phyloP scores from a whole-genome alignment of 352 stramenopile species.

The Phytophthora ohioensis region DNA sequence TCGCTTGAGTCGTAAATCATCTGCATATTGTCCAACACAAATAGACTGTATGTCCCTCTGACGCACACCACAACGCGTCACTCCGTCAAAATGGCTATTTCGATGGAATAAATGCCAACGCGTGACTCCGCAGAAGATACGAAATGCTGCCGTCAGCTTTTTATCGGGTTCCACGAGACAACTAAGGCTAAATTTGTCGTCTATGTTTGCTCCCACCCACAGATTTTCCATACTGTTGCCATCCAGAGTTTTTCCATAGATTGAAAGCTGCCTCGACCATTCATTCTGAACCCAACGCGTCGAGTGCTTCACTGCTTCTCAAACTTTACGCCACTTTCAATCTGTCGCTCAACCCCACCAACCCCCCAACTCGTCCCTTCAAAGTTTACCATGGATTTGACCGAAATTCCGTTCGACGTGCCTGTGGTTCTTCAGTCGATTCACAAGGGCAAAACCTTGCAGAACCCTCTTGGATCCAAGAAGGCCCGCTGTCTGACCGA shows the following conservation, averaged over 20 bases:
- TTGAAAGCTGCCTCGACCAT: background rate
- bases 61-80: too few relatives aligned
- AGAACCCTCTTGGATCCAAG: constrained; percentile 45
- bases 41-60: too few relatives aligned
- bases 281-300: background rate
- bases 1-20: too few relatives aligned
- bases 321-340: constrained; percentile 2
- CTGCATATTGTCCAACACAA: too few relatives aligned
- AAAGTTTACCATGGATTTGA: constrained; percentile 36
- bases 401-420: constrained; percentile 40
- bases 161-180: too few relatives aligned
- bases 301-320: background rate
- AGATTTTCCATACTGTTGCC: background rate
- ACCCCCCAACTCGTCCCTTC: background rate
- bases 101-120: too few relatives aligned
- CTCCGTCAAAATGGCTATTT: too few relatives aligned
- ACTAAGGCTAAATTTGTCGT: too few relatives aligned
- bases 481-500: constrained; percentile 38
- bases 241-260: background rate
- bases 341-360: constrained; percentile 14
- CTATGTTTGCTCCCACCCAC: background rate
- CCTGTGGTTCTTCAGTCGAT: constrained; percentile 44
- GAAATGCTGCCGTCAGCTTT: too few relatives aligned
- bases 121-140: too few relatives aligned
- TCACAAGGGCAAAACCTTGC: constrained; percentile 31